phyloP scores from a whole-genome alignment of 2,329 filamentous ascomycete genomes.

The Calonectria leucothoes region DNA sequence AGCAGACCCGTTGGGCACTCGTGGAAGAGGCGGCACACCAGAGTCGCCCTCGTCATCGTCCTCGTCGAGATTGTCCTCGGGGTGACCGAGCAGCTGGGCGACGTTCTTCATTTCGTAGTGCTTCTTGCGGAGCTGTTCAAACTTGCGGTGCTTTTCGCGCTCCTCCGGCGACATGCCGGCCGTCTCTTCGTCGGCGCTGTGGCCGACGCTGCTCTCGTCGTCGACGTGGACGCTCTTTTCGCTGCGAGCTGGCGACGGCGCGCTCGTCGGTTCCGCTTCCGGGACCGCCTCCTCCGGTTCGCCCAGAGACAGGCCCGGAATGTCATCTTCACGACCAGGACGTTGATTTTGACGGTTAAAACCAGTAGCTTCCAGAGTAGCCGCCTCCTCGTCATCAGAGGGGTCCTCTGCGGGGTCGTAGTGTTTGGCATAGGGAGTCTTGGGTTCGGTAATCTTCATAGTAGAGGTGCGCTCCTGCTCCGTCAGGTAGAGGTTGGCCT shows the following conservation, averaged over 20 bases:
- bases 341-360: constrained; percentile 46
- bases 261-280: constrained; percentile 51
- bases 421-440: constrained; percentile 94
- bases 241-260: constrained; percentile 48
- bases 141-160: constrained; percentile 88
- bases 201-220: constrained; percentile 66
- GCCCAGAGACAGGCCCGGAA: constrained; percentile 90
- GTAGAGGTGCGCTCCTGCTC: constrained; percentile 95
- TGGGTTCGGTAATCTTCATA: constrained; percentile 99
- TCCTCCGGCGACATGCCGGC: constrained; percentile 76
- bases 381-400: constrained; percentile 76
- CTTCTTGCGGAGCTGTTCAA: constrained; percentile 92
- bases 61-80: constrained; percentile 72
- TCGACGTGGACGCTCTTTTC: constrained; percentile 86
- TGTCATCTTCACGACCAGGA: constrained; percentile 74
- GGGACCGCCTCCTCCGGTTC: constrained; percentile 85
- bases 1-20: constrained; percentile 55
- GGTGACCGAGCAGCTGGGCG: constrained; percentile 84
- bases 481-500: constrained; percentile 96
- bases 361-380: constrained; percentile 44
- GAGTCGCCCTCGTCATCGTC: constrained; percentile 60
- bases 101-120: constrained; percentile 99
- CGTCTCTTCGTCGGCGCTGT: constrained; percentile 68
- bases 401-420: constrained; percentile 93
- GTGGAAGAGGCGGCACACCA: constrained; percentile 52